These are phyloP conservation scores for Penicillium sp. DNA, from an alignment of 2,329 filamentous ascomycete genomes.

Conservation along the genomic window DNA sequence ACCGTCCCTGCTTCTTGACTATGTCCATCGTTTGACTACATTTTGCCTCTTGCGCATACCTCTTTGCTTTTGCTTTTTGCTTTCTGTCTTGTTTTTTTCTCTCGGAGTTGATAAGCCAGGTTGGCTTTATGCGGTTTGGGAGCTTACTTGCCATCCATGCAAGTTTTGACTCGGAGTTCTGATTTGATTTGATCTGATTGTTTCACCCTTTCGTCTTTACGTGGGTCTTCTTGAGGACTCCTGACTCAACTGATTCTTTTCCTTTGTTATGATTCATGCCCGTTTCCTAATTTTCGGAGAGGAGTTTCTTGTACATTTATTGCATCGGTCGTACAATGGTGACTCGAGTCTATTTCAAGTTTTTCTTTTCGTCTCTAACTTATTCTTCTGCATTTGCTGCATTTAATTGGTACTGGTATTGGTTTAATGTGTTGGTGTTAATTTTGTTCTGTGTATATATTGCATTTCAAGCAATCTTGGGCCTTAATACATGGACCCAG, in stretches of 20 bases:
- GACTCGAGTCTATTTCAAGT: constrained; percentile 1
- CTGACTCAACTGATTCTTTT: constrained; percentile 23
- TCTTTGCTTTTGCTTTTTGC: constrained; percentile 14
- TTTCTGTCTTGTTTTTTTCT: not conserved
- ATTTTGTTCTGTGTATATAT: not conserved
- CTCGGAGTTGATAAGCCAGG: constrained; percentile 18
- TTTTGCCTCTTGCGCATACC: constrained; percentile 26
- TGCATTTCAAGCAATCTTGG: not conserved
- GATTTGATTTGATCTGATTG: not conserved
- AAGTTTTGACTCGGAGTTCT: constrained; percentile 16
- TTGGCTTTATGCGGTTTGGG: constrained; percentile 10
- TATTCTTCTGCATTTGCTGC: not conserved
- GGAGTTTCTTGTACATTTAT: constrained; percentile 28
- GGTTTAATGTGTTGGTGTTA: not conserved
- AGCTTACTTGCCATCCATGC: constrained; percentile 13
- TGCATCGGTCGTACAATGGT: constrained; percentile 12
- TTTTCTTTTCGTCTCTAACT: not conserved
- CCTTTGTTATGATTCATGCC: constrained; percentile 33
- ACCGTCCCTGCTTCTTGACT: constrained; percentile 5
- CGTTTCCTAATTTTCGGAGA: constrained; percentile 19
- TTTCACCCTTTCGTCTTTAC: not conserved
- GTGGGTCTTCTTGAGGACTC: constrained; percentile 1
- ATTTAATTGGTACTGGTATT: not conserved
- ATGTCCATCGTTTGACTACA: constrained; percentile 3
- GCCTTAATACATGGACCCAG: not conserved